phyloP scores from a whole-genome alignment of 106 monocot species.

The Dendrobium officinale region DNA sequence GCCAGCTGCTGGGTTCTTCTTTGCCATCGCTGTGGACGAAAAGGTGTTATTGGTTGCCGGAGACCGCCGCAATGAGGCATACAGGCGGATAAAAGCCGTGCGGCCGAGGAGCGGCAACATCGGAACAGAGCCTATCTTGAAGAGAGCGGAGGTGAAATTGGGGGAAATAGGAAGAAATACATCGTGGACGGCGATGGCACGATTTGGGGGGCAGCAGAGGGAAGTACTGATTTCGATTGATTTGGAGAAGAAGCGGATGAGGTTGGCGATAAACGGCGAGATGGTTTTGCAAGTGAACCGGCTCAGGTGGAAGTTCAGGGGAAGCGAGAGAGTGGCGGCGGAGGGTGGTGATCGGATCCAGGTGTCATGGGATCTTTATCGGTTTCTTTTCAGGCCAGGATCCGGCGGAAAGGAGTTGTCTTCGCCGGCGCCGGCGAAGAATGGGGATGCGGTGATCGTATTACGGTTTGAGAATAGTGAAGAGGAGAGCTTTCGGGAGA shows the following conservation, averaged over 20 bases:
- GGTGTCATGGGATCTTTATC: constrained; percentile 1
- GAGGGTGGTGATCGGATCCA: neutral
- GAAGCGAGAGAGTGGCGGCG: neutral
- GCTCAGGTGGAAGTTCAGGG: constrained; percentile 4
- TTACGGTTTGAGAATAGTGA: neutral
- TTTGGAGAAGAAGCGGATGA: neutral
- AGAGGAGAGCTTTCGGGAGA: neutral
- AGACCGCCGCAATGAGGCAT: neutral
- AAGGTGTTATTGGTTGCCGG: neutral
- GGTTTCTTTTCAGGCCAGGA: neutral
- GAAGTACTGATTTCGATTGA: neutral
- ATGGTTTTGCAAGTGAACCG: neutral
- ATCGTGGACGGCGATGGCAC: neutral
- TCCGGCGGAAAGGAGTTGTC: neutral
- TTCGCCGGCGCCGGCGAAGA: neutral
- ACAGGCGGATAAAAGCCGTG: neutral
- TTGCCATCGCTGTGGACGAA: neutral
- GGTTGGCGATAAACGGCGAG: neutral
- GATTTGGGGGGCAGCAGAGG: constrained; percentile 7
- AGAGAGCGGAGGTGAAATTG: neutral
- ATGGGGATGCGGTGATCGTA: neutral
- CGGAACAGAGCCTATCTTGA: neutral
- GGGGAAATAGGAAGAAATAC: neutral
- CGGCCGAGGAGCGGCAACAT: neutral
- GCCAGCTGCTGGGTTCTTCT: neutral